phyloP scores from a whole-genome alignment of 176 grass and related monocot species.

The Carex littledalei region DNA sequence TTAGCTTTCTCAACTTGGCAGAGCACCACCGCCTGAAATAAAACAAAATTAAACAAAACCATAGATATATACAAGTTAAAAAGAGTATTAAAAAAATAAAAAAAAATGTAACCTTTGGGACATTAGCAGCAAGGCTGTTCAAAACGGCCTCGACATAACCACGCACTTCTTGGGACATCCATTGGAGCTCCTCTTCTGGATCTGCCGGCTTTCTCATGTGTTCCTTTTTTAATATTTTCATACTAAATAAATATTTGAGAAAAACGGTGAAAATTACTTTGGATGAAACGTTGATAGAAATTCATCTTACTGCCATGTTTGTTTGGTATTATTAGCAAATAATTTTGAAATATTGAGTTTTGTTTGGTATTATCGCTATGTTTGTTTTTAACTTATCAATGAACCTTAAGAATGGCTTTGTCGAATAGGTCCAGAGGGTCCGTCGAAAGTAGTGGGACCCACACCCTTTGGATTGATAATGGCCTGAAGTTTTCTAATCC shows the following conservation, averaged over 20 bases:
- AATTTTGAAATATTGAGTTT: too few species aligned
- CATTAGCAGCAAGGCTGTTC: constrained; percentile 93
- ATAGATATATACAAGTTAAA: too few species aligned
- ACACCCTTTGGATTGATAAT: constrained; percentile 75
- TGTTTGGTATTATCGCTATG: background rate
- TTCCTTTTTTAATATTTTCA: too few species aligned
- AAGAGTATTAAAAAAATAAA: too few species aligned
- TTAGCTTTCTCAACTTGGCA: too few species aligned
- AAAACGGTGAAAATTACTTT: too few species aligned
- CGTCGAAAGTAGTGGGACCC: constrained; percentile 53
- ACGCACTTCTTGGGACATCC: constrained; percentile 74
- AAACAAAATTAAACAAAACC: too few species aligned
- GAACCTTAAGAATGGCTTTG: constrained; percentile 80
- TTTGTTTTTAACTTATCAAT: constrained; percentile 43
- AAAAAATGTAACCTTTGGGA: constrained; percentile 71
- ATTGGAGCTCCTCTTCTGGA: too few species aligned
- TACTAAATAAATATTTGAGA: too few species aligned
- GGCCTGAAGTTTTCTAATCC: constrained; percentile 78
- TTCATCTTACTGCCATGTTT: background rate
- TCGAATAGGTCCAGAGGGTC: constrained; percentile 48
- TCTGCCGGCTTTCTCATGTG: too few species aligned
- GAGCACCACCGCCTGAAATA: too few species aligned
- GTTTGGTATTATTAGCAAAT: too few species aligned
- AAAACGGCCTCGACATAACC: constrained; percentile 96
- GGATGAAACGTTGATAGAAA: background rate